Conservation (phyloP, 768 basidiomycete genomes). For the Tulasnella sp. region DNA sequence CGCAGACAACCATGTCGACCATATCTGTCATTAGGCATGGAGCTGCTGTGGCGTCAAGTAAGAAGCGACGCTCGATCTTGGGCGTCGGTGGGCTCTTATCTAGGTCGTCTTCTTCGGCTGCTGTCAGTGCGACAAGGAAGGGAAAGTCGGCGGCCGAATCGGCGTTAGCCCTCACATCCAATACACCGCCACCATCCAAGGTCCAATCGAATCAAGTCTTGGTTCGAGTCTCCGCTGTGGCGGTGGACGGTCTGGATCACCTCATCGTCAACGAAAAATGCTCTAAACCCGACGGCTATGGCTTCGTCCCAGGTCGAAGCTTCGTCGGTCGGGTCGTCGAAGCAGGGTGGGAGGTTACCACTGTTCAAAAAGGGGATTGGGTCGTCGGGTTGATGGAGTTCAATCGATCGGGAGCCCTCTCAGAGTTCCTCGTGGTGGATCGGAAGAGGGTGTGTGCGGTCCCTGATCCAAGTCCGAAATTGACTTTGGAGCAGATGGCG, state of each 20-base stretch:
- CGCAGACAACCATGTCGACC: slow-evolving; percentile 82
- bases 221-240: slow-evolving; percentile 86
- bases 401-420: slow-evolving; percentile 66
- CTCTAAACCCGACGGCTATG: slow-evolving; percentile 29
- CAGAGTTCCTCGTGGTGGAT: slow-evolving; percentile 82
- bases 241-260: slow-evolving; percentile 63
- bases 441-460: slow-evolving; percentile 64
- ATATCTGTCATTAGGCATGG: slow-evolving; percentile 32
- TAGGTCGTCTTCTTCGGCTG: neutral
- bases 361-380: slow-evolving; percentile 70
- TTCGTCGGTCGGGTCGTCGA: slow-evolving; percentile 79
- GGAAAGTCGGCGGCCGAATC: slow-evolving; percentile 23
- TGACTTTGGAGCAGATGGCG: slow-evolving; percentile 64
- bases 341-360: slow-evolving; percentile 69
- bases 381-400: slow-evolving; percentile 72
- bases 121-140: neutral
- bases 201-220: slow-evolving; percentile 61
- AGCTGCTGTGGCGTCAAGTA: slow-evolving; percentile 1
- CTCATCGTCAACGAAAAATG: slow-evolving; percentile 46
- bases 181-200: slow-evolving; percentile 61
- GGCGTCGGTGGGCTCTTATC: neutral
- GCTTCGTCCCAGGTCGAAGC: slow-evolving; percentile 78
- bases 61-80: neutral
- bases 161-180: slow-evolving; percentile 55
- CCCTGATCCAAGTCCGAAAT: slow-evolving; percentile 42